phyloP scores from a whole-genome alignment of 2,329 filamentous ascomycete species.

The Fusarium sp. region DNA sequence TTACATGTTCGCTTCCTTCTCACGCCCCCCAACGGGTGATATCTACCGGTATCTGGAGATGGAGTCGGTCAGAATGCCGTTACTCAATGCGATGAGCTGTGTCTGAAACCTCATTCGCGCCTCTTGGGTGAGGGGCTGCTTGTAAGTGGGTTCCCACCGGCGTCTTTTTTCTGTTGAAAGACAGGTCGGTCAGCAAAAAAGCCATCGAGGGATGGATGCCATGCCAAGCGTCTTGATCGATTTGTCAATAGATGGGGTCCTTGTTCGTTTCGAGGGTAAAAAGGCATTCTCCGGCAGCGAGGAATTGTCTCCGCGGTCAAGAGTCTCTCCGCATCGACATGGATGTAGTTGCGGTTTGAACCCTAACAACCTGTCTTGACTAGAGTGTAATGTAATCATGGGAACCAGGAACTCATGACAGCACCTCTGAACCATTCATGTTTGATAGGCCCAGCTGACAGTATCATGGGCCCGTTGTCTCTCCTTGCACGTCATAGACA shows the following conservation, averaged over 20 bases:
- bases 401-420: neutral
- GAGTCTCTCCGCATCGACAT: neutral
- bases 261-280: slow-evolving; percentile 15
- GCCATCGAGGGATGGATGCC: neutral
- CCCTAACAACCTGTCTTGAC: slow-evolving; percentile 9
- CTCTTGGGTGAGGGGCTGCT: slow-evolving; percentile 27
- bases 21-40: slow-evolving; percentile 29
- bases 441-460: slow-evolving; percentile 10
- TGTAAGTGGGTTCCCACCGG: slow-evolving; percentile 20
- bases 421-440: neutral
- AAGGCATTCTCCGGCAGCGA: slow-evolving; percentile 1
- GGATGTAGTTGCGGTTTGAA: slow-evolving; percentile 9
- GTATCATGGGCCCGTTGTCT: slow-evolving; percentile 24
- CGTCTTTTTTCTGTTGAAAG: slow-evolving; percentile 31
- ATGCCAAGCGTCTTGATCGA: slow-evolving; percentile 9
- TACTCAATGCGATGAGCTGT: slow-evolving; percentile 38
- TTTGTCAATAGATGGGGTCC: slow-evolving; percentile 29
- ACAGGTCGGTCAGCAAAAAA: slow-evolving; percentile 30
- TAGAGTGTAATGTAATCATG: slow-evolving; percentile 6
- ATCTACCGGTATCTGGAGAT: slow-evolving; percentile 32
- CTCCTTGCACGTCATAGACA: slow-evolving; percentile 34
- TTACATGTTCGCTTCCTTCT: slow-evolving; percentile 12
- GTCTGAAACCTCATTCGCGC: slow-evolving; percentile 27
- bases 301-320: slow-evolving; percentile 4
- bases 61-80: slow-evolving; percentile 28